Conservation (phyloP, 2,329 filamentous ascomycete species). For the Alternaria longipes region DNA sequence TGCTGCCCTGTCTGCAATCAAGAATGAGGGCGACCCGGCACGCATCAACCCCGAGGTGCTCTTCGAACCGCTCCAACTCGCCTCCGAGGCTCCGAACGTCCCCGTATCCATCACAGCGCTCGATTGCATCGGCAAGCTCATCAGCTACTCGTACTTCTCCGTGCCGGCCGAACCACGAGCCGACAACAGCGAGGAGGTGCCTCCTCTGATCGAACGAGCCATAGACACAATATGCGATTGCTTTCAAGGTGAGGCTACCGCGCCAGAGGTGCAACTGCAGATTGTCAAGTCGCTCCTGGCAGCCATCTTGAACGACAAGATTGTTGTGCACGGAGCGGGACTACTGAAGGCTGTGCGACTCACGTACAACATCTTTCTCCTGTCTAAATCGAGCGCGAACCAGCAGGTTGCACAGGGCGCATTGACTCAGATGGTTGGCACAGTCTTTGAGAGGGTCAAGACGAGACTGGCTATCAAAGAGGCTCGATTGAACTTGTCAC, state of each 20-base stretch:
- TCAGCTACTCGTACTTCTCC: conserved; percentile 98
- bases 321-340: conserved; percentile 95
- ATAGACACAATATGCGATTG: conserved; percentile 99
- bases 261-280: conserved; percentile 91
- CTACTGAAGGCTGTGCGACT: conserved; percentile 95
- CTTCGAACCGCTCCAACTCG: conserved; percentile 89
- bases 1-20: conserved; percentile 84
- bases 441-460: conserved; percentile 95
- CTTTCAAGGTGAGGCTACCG: conserved; percentile 95
- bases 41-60: conserved; percentile 90
- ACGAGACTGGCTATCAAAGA: conserved; percentile 87
- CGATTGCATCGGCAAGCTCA: conserved; percentile 98
- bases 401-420: conserved; percentile 98
- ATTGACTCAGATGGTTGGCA: conserved; percentile 97
- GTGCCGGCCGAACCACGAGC: conserved; percentile 63
- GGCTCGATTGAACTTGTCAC: conserved; percentile 67
- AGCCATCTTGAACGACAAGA: conserved; percentile 97
- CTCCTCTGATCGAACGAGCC: conserved; percentile 92
- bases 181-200: conserved; percentile 50
- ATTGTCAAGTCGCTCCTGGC: conserved; percentile 97
- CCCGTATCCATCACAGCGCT: conserved; percentile 88
- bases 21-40: conserved; percentile 76
- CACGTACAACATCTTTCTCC: conserved; percentile 98
- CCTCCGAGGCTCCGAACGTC: conserved; percentile 85
- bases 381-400: conserved; percentile 92